phyloP scores from a whole-genome alignment of 2,329 filamentous ascomycete species.

The Fusarium succisae region DNA sequence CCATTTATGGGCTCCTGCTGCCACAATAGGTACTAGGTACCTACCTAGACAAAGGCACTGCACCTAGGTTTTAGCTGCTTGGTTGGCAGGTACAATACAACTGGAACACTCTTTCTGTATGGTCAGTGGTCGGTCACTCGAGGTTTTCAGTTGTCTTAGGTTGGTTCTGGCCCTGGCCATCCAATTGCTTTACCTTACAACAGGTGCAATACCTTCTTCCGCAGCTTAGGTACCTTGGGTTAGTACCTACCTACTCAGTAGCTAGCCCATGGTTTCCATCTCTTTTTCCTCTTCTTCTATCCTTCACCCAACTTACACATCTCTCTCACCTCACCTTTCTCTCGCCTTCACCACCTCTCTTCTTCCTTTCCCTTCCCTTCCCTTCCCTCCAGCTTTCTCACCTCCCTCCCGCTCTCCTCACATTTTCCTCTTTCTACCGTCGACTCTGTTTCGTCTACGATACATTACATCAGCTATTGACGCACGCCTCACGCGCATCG shows the following conservation, averaged over 20 bases:
- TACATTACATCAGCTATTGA: constrained; percentile 29
- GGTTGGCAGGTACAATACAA: constrained; percentile 22
- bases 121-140: constrained; percentile 18
- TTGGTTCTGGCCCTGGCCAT: constrained; percentile 27
- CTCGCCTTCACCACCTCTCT: constrained; percentile 44
- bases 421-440: constrained; percentile 35
- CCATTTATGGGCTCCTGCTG: constrained; percentile 8
- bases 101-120: constrained; percentile 12
- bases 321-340: constrained; percentile 37
- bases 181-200: not conserved
- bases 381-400: constrained; percentile 28
- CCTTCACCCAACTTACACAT: constrained; percentile 39
- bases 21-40: not conserved
- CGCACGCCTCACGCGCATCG: constrained; percentile 33
- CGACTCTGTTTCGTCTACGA: constrained; percentile 15
- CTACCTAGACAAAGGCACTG: constrained; percentile 4
- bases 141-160: constrained; percentile 7
- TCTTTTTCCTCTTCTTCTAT: constrained; percentile 32
- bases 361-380: constrained; percentile 27
- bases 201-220: not conserved
- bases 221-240: not conserved
- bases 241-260: not conserved
- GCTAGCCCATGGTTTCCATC: constrained; percentile 26
- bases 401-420: constrained; percentile 41
- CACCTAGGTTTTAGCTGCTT: not conserved